Conservation (phyloP, 2,329 filamentous ascomycete genomes). For the Fusarium sp. region DNA sequence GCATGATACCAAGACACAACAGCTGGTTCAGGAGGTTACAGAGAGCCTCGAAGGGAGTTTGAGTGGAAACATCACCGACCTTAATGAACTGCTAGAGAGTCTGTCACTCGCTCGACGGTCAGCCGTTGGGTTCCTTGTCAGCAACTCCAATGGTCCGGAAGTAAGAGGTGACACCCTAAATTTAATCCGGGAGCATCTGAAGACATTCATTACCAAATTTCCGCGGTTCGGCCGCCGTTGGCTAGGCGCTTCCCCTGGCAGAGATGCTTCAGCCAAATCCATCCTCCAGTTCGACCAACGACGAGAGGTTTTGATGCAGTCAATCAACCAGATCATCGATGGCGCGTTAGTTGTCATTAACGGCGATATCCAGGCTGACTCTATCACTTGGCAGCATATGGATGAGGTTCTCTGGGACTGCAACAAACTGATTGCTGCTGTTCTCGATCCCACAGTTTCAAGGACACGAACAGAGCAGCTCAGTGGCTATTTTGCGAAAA, state of each 20-base stretch:
- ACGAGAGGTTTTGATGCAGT: constrained; percentile 62
- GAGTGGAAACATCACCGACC: constrained; percentile 66
- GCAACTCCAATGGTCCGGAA: constrained; percentile 34
- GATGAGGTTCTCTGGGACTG: constrained; percentile 69
- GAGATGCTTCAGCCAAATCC: constrained; percentile 65
- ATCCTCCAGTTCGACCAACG: constrained; percentile 70
- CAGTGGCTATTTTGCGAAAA: constrained; percentile 68
- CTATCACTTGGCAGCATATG: constrained; percentile 63
- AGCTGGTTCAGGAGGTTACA: constrained; percentile 59
- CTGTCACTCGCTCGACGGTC: constrained; percentile 66
- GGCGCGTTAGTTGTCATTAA: constrained; percentile 68
- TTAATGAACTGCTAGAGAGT: constrained; percentile 69
- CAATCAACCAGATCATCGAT: constrained; percentile 68
- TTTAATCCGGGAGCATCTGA: constrained; percentile 55
- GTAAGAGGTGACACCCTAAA: constrained; percentile 12
- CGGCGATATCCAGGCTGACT: constrained; percentile 58
- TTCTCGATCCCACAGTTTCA: constrained; percentile 55
- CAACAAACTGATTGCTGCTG: constrained; percentile 62
- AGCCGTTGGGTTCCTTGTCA: constrained; percentile 60
- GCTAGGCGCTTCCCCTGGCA: constrained; percentile 67
- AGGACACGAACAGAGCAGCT: constrained; percentile 47
- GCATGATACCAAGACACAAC: constrained; percentile 51
- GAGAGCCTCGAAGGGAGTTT: constrained; percentile 67
- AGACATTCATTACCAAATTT: constrained; percentile 66
- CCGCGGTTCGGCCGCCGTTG: constrained; percentile 70